Conservation (phyloP, 2,329 filamentous ascomycete species). For the Pseudogymnoascus sp. region DNA sequence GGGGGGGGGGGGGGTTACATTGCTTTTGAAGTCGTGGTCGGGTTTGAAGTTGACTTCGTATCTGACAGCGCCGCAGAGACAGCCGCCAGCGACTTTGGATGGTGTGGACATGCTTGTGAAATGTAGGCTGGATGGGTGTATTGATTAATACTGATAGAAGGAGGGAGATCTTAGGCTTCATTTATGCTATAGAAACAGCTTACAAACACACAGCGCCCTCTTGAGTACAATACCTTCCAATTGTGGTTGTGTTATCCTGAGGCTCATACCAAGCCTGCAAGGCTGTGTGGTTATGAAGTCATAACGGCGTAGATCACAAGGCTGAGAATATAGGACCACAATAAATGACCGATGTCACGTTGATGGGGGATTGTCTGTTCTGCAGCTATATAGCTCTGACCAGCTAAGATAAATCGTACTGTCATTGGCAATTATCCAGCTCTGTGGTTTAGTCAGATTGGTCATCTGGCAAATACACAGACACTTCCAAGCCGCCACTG, state of each 20-base stretch:
- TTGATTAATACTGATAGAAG: background rate
- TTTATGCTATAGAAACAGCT: background rate
- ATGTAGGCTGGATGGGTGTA: background rate
- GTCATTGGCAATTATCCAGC: background rate
- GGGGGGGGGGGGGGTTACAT: conserved; percentile 22
- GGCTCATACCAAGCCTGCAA: conserved; percentile 7
- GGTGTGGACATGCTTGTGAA: conserved; percentile 13
- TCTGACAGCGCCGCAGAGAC: conserved; percentile 43
- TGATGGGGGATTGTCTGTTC: background rate
- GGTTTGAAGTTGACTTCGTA: conserved; percentile 42
- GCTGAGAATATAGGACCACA: background rate
- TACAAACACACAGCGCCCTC: background rate
- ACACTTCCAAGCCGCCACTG: conserved; percentile 40
- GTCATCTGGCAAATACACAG: conserved; percentile 29
- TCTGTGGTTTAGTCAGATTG: background rate
- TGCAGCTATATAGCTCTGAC: background rate
- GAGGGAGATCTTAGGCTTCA: background rate
- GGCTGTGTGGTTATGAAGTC: background rate
- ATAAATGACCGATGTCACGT: background rate
- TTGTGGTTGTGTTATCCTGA: background rate
- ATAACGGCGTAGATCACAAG: background rate
- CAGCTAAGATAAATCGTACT: background rate
- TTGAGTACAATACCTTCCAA: background rate
- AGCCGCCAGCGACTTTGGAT: conserved; percentile 40
- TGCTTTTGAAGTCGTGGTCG: conserved; percentile 37